A percentile compares a stretch with the other conserved stretches of the same genome.
Conservation (phyloP, 139 green algal genomes). For the Coelastrella sp. region DNA sequence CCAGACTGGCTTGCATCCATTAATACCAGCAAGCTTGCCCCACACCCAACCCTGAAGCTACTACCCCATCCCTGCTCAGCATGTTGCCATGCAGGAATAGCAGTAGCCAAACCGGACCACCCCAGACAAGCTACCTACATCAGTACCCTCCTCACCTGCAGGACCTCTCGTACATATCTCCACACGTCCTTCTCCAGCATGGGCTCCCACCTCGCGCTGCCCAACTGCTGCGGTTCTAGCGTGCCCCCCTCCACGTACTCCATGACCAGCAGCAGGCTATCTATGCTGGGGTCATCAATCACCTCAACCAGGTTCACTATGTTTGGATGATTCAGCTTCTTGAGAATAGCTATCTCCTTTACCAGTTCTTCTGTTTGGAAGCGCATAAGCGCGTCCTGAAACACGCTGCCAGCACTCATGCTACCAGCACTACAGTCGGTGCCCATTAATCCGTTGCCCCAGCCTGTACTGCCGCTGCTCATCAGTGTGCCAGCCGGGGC, state of each 20-base stretch:
- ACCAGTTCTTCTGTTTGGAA: conserved; percentile 60
- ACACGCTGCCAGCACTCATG: conserved; percentile 36
- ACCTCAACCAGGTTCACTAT: conserved; percentile 72
- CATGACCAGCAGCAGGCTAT: conserved; percentile 76
- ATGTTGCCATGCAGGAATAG: too few species aligned
- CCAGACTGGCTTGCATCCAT: too few species aligned
- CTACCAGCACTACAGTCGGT: conserved; percentile 40
- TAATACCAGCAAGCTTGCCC: too few species aligned
- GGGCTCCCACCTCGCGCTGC: conserved; percentile 47
- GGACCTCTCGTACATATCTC: conserved; percentile 51
- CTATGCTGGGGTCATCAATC: conserved; percentile 68
- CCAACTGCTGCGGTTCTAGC: conserved; percentile 49
- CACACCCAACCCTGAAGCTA: too few species aligned
- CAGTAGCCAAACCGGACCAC: too few species aligned
- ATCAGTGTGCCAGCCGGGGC: neutral
- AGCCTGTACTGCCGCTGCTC: conserved; percentile 16
- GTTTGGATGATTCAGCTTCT: conserved; percentile 73
- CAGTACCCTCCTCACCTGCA: conserved; percentile 27
- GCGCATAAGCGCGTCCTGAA: conserved; percentile 45
- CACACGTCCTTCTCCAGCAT: conserved; percentile 57
- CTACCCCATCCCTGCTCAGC: too few species aligned
- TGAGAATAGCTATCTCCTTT: conserved; percentile 73
- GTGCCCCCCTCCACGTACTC: conserved; percentile 69
- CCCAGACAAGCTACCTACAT: too few species aligned
- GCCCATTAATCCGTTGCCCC: conserved; percentile 19